phyloP scores from a whole-genome alignment of 768 basidiomycete genomes.

The Holtermannia corniformis region DNA sequence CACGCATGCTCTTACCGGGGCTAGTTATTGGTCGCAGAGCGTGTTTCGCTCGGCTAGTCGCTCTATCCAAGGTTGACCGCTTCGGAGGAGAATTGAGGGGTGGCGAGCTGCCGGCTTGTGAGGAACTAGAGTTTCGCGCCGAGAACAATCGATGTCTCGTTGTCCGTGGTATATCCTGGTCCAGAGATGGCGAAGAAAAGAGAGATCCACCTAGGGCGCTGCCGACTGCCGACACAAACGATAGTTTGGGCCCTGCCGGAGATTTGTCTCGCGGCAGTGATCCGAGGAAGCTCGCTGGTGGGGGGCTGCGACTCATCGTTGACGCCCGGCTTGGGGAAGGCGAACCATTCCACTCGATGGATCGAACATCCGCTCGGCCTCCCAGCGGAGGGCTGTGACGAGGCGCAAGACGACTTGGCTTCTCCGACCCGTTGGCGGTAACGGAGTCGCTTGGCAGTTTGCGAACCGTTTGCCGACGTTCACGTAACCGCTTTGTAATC shows the following conservation, averaged over 20 bases:
- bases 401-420: not conserved
- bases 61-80: too few relatives aligned
- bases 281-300: not conserved
- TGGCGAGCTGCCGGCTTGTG: not conserved
- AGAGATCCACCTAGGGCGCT: not conserved
- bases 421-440: not conserved
- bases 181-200: not conserved
- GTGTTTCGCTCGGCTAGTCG: too few relatives aligned
- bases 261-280: not conserved
- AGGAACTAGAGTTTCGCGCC: not conserved
- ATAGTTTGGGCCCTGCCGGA: not conserved
- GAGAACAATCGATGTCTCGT: not conserved
- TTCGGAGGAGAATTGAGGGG: not conserved
- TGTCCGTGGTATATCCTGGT: not conserved
- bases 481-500: constrained; percentile 37
- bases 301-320: not conserved
- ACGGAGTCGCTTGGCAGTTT: constrained; percentile 9
- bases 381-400: not conserved
- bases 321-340: not conserved
- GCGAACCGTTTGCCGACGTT: constrained; percentile 29
- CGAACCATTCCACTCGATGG: constrained; percentile 6
- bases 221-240: not conserved
- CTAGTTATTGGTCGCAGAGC: too few relatives aligned
- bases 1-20: too few relatives aligned
- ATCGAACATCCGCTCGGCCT: constrained; percentile 4